Base-by-base conservation (phyloP, 352 stramenopile genomes). In the Aphanomyces stellatus region DNA sequence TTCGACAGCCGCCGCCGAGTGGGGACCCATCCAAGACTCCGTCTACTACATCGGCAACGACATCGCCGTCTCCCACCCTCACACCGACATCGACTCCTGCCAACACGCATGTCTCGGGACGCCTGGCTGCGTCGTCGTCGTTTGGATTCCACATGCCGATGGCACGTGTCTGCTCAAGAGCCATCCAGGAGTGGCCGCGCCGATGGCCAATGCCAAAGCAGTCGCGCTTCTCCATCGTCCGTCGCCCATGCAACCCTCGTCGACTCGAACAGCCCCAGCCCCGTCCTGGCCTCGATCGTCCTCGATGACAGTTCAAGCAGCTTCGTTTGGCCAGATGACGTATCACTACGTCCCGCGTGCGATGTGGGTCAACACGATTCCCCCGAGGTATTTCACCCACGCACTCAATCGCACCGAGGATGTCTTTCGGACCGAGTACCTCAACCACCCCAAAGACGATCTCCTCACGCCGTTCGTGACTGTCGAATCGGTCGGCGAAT, bases 21-120 rank as follows among this genome's bases (percentile, higher is more conserved):
- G 55, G 55, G 7, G 17, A 6, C 3, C 55, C 13, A 64, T 34
- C 24, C 25, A 64, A 28, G 30, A 64, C 8, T 19, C 53, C 28
- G 19, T n/a, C 17, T 64, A 48, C 41, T 64, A 64, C 55, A 64
- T 64, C 51, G 55, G 55, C 55, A 64, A 64, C 28, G 55, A 64
- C 41, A 64, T 64, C n/a, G 28, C 8, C 24, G 24, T 64, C 55
- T 51, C 30, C 7, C 55, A 64, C 25, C n/a, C n/a, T n/a, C 55
- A 24, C 8, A 19, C 55, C 8, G 7, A 28, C n/a, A 19, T 34
- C 24, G 11, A 15, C 8, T 28, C 22, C 13, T 64, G 55, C 28
- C 24, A 64, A 53, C 24, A 6, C n/a, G 55, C 53, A 19, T 64
- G 55, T 25, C 25, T n/a, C 24, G 24, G 19, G n/a, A 28, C 25